Evolutionary conservation across 1,284 basidiomycete species (phyloP), one percentile per base, ranked within the genome.

Genomic region (Boletellus dicymbophilus): DNA sequence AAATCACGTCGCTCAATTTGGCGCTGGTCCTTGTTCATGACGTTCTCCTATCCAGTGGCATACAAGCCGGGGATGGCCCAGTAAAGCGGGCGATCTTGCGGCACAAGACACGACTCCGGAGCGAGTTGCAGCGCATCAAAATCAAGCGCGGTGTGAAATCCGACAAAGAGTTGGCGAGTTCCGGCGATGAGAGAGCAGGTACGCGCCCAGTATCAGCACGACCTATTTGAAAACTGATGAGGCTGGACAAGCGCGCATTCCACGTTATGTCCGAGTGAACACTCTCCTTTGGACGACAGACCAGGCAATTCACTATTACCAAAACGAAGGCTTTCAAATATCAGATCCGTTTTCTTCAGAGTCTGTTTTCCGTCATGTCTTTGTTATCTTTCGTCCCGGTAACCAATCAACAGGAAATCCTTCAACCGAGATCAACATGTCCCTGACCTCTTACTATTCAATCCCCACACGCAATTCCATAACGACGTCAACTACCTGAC

Each of bases 21-120:
- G 81, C 88, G 6, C 76, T 92, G 15, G 85, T 95, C 34, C 84
- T 97, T 26, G 82, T 95, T 4, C 94, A 97, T 59, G 95, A 98
- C 67, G 71, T 94, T 13, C 75, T 98, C 27, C 77, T 96, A 40
- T 78, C 88, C 16, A 72, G 80, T 18, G 88, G 91, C 18, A 93
- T 95, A 56, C 90, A 95, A 65, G 90, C 92, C 2, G 85, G 88
- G 22, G 90, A 94, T 64, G 93, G 93, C 26, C 88, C 90, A 9
- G 74, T 95, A 41, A 95, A 95, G 59, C 84, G 88, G 61, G 90
- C 91, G 1, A 63, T 95, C 34, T 65, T 90, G 45, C 81, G 90
- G 37, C 93, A 98, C 67, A 92, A 91, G 63, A 90, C 94, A 6
- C 81, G 94, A n/a, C 76, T 98, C 6, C 82, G 85, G 54, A 84